phyloP scores from a whole-genome alignment of 768 basidiomycete species.

The Mycena vitilis region DNA sequence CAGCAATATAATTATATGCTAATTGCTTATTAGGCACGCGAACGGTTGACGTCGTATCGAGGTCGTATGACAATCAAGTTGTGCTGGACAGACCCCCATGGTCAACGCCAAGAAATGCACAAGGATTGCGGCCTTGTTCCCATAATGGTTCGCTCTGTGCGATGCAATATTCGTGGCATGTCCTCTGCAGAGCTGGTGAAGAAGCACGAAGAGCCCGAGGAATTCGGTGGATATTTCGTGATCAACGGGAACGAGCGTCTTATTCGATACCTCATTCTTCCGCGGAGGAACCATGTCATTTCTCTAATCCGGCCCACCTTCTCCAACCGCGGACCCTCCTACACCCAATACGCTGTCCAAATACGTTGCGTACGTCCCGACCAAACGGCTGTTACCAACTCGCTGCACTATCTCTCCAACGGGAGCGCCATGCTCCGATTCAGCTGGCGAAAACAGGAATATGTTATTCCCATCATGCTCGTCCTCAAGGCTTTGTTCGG shows the following conservation, averaged over 20 bases:
- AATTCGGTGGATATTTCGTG: slow-evolving; percentile 98
- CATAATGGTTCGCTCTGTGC: slow-evolving; percentile 95
- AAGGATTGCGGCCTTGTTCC: slow-evolving; percentile 94
- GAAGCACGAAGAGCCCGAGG: slow-evolving; percentile 96
- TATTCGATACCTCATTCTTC: slow-evolving; percentile 96
- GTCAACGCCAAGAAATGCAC: slow-evolving; percentile 74
- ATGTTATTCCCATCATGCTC: slow-evolving; percentile 97
- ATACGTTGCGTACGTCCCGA: slow-evolving; percentile 95
- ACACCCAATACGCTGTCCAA: slow-evolving; percentile 93
- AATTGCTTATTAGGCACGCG: slow-evolving; percentile 75
- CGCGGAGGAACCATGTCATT: slow-evolving; percentile 95
- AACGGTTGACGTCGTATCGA: slow-evolving; percentile 91
- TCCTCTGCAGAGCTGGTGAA: slow-evolving; percentile 88
- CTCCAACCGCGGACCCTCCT: slow-evolving; percentile 91
- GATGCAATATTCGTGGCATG: slow-evolving; percentile 91
- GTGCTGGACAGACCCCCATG: slow-evolving; percentile 82
- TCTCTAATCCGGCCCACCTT: slow-evolving; percentile 93
- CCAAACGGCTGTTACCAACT: slow-evolving; percentile 94
- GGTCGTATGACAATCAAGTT: slow-evolving; percentile 90
- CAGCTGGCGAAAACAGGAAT: slow-evolving; percentile 98
- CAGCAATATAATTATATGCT: slow-evolving; percentile 21
- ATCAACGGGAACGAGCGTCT: slow-evolving; percentile 99
- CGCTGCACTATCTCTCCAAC: slow-evolving; percentile 96
- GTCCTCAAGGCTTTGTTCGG: slow-evolving; percentile 92
- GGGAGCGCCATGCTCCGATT: slow-evolving; percentile 98